phyloP scores from a whole-genome alignment of 495 filamentous ascomycete species.

The Poronia punctata region DNA sequence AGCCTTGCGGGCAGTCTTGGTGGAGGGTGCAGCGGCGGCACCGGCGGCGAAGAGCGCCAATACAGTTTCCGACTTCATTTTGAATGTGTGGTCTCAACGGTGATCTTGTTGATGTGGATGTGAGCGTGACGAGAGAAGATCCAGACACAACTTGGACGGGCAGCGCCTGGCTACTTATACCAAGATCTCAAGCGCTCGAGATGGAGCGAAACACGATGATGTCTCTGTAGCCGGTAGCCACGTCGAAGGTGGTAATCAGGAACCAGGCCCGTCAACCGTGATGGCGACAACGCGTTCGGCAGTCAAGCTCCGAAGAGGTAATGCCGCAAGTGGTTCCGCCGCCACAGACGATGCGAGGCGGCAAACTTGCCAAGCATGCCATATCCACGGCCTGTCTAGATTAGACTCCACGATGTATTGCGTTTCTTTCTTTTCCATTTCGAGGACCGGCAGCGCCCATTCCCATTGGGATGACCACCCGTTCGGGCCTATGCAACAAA shows the following conservation, averaged over 20 bases:
- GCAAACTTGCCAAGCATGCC: conserved; percentile 3
- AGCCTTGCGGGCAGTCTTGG: conserved; percentile 24
- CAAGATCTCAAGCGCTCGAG: conserved; percentile 2
- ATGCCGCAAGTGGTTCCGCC: conserved; percentile 26
- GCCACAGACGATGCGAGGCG: conserved; percentile 31
- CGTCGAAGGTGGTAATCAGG: conserved; percentile 33
- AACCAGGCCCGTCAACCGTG: conserved; percentile 40
- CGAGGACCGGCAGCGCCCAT: conserved; percentile 30
- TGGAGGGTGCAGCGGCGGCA: conserved; percentile 36
- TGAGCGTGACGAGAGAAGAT: conserved; percentile 27
- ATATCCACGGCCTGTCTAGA: conserved; percentile 24
- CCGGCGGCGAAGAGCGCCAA: conserved; percentile 35
- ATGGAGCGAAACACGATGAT: no score
- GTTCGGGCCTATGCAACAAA: conserved; percentile 20
- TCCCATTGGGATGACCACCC: conserved; percentile 26
- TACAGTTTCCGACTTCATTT: conserved; percentile 39
- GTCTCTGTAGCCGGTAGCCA: background rate
- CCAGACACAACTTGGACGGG: conserved; percentile 7
- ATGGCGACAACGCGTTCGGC: conserved; percentile 29
- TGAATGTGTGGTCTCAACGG: no score
- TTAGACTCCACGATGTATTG: conserved; percentile 23
- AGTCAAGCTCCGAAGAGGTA: conserved; percentile 34
- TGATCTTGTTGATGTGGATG: conserved; percentile 21
- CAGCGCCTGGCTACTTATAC: conserved; percentile 21
- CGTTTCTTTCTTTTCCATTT: no score